Evolutionary conservation across 2,329 filamentous ascomycete genomes (phyloP).

Genomic region (Immersiporthe knoxdaviesiana): DNA sequence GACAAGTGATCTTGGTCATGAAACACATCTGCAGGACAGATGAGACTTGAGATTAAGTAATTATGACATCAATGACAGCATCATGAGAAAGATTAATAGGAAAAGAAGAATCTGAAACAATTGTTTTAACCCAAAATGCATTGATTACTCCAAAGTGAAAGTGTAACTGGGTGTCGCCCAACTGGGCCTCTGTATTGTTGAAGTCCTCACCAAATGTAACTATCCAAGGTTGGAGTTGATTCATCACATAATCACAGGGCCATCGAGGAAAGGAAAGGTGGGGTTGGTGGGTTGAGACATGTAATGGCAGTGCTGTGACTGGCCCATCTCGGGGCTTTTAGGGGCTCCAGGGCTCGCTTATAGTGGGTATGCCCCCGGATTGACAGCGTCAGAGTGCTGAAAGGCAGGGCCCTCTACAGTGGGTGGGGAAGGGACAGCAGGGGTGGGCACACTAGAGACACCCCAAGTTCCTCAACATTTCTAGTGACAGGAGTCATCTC

Average conservation of each 20-base stretch:
- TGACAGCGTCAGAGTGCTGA: constrained; percentile 20
- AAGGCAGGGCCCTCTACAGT: constrained; percentile 1
- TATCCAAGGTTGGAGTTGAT: too few species aligned
- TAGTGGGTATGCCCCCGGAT: constrained; percentile 22
- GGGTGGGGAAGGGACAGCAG: neutral
- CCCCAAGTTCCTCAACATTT: constrained; percentile 18
- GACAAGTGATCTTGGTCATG: neutral
- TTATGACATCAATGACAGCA: neutral
- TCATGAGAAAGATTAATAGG: neutral
- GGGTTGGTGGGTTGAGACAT: neutral
- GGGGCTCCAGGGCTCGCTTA: constrained; percentile 4
- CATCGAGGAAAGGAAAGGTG: too few species aligned
- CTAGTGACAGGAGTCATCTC: neutral
- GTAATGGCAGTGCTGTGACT: constrained; percentile 20
- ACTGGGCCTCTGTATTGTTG: too few species aligned
- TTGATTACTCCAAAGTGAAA: neutral
- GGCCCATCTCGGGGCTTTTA: constrained; percentile 11
- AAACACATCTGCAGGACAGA: too few species aligned
- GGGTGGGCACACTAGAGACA: neutral
- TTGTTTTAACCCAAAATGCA: neutral
- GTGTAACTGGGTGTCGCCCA: too few species aligned
- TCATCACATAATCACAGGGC: neutral
- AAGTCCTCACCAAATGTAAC: too few species aligned
- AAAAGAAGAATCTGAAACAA: neutral
- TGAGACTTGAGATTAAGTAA: neutral